These are phyloP conservation scores for Syncephalis plumigaleata DNA, from an alignment of 371 early-diverging fungal genomes.

Conservation along the genomic window DNA sequence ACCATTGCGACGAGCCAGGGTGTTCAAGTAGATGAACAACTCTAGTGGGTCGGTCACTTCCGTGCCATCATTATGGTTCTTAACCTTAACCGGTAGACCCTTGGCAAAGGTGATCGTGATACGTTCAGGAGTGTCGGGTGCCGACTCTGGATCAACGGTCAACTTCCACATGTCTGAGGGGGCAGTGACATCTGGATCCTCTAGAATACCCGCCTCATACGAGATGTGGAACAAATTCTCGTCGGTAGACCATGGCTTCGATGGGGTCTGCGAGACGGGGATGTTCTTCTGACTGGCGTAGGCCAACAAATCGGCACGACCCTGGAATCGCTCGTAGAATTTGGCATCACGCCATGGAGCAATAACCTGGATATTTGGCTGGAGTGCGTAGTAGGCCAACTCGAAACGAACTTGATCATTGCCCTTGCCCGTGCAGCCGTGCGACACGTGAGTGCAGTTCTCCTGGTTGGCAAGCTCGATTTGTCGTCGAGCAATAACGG, in stretches of 20 bases:
- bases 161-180: conserved; percentile 97
- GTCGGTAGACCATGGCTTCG: conserved; percentile 98
- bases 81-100: conserved; percentile 79
- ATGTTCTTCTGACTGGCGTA: conserved; percentile 83
- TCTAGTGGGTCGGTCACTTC: conserved; percentile 51
- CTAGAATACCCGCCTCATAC: conserved; percentile 92
- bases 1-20: conserved; percentile 89
- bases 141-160: conserved; percentile 85
- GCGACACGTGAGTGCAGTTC: conserved; percentile 84
- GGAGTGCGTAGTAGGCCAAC: conserved; percentile 89
- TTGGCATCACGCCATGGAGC: conserved; percentile 87
- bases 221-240: conserved; percentile 97
- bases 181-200: conserved; percentile 86
- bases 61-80: conserved; percentile 55
- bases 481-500: conserved; percentile 79
- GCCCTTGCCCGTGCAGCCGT: conserved; percentile 98
- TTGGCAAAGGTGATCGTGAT: conserved; percentile 74
- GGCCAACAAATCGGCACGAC: conserved; percentile 78
- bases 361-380: conserved; percentile 85
- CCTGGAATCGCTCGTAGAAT: conserved; percentile 90
- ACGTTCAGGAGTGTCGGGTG: conserved; percentile 88
- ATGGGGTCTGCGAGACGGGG: conserved; percentile 86
- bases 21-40: conserved; percentile 86
- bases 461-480: conserved; percentile 87
- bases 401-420: conserved; percentile 98